These are phyloP conservation scores for Piromyces finnis DNA, from an alignment of 192 early-diverging fungal genomes.

Conservation along the genomic window DNA sequence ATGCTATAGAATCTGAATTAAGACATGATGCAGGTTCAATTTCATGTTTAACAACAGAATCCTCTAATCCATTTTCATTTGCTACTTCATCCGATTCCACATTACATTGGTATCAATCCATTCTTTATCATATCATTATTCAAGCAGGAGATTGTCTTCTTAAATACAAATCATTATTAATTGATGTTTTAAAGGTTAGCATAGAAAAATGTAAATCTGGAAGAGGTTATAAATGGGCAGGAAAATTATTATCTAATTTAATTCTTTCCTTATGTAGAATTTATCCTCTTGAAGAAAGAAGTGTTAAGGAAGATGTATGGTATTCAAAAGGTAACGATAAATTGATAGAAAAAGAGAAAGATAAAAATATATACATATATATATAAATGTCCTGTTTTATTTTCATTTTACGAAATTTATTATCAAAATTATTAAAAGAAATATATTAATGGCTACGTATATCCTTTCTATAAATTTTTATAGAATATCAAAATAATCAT, in stretches of 20 bases:
- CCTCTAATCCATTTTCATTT: slow-evolving; percentile 20
- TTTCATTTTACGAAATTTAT: too few relatives aligned
- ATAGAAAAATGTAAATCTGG: slow-evolving; percentile 28
- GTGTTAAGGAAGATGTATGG: slow-evolving; percentile 28
- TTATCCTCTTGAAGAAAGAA: slow-evolving; percentile 40
- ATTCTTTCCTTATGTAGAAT: slow-evolving; percentile 22
- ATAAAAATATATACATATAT: too few relatives aligned
- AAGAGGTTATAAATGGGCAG: slow-evolving; percentile 53
- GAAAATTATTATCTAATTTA: slow-evolving; percentile 27
- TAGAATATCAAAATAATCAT: slow-evolving; percentile 15
- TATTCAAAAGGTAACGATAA: slow-evolving; percentile 18
- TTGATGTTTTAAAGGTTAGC: slow-evolving; percentile 23
- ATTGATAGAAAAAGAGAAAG: too few relatives aligned
- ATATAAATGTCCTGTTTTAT: too few relatives aligned
- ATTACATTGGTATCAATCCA: slow-evolving; percentile 62
- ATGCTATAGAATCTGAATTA: slow-evolving; percentile 40
- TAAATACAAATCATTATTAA: slow-evolving; percentile 22
- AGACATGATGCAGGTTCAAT: slow-evolving; percentile 38
- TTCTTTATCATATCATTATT: slow-evolving; percentile 33
- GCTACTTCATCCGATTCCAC: slow-evolving; percentile 36
- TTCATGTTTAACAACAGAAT: slow-evolving; percentile 11
- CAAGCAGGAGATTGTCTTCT: slow-evolving; percentile 25
- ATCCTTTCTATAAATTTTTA: too few relatives aligned
- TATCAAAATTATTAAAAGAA: too few relatives aligned
- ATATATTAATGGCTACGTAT: too few relatives aligned